Base-by-base conservation (phyloP, 2,329 filamentous ascomycete species). In the Elsinoe necatrix region DNA sequence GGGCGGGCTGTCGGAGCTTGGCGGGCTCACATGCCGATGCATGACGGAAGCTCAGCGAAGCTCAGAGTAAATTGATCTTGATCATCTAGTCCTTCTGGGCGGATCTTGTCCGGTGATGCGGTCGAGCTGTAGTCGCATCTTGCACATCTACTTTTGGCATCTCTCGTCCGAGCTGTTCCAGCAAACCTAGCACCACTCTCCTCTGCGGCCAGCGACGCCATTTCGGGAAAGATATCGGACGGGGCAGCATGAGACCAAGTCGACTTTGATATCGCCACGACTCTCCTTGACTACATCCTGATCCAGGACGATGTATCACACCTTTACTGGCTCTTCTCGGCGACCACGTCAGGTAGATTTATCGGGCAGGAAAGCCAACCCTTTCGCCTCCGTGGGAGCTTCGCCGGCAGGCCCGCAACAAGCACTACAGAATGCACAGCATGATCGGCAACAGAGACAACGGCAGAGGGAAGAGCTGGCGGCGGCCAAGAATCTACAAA, bases 321-420 rank as follows among this genome's bases (percentile, higher is more conserved):
- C 87, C 55, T 98, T 98, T 74, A 93, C 88, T 21, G 93, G 93
- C 64, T 88, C 75, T 72, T 88, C 89, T 65, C 85, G 89, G 66
- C 87, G 88, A 63, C 85, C 86, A 60, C 85, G 93, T 62, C 91
- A 96, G 70, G 89, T 97, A 68, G 96, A 97, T 72, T 84, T 98
- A 60, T 93, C 89, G 63, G 93, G 90, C 61, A 86, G 91, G 64
- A 82, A 82, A 62, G 77, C 77, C 52, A 95, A 95, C 66, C 89
- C 90, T 2, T 95, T 93, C 70, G 84, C 79, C 54, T 72, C 71
- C 55, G 23, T 18, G 12, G 41, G 41, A 20, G 70, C 80, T 59
- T 81, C 81, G 62, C 71, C 72, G 58, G 78, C 79, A 14, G 67
- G 68, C 23, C 79, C 87, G 4, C 87, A 89, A 64, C 85, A 86